These are phyloP conservation scores for Colletotrichum higginsianum DNA, from an alignment of 2,329 filamentous ascomycete genomes.

Conservation along the genomic window DNA sequence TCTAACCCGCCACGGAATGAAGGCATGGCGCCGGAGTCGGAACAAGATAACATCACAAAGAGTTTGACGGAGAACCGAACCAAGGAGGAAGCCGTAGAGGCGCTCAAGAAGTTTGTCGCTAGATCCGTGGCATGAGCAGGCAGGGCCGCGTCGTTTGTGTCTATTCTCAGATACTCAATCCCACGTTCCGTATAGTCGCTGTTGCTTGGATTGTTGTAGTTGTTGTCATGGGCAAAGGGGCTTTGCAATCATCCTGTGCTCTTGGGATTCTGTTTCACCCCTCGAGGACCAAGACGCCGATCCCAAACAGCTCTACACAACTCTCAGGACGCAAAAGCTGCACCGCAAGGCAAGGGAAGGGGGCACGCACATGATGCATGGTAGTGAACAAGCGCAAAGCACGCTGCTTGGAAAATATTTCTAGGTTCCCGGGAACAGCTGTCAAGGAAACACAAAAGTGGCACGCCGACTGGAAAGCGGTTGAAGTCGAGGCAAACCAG, in stretches of 20 bases:
- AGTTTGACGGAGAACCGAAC: conserved; percentile 60
- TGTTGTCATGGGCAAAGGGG: too few relatives aligned
- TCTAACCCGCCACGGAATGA: conserved; percentile 67
- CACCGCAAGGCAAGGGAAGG: too few relatives aligned
- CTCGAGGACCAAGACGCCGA: too few relatives aligned
- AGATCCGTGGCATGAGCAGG: conserved; percentile 7
- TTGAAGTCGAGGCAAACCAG: neutral
- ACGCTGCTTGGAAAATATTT: too few relatives aligned
- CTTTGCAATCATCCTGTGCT: too few relatives aligned
- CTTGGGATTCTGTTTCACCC: too few relatives aligned
- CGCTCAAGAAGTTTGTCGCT: conserved; percentile 49
- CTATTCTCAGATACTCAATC: neutral
- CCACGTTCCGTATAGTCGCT: neutral
- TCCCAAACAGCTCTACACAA: too few relatives aligned
- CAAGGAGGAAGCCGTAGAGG: conserved; percentile 56
- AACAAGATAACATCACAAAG: conserved; percentile 66
- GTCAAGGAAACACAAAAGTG: too few relatives aligned
- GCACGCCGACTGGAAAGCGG: neutral
- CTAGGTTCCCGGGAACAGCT: too few relatives aligned
- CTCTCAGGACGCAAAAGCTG: too few relatives aligned
- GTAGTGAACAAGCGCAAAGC: too few relatives aligned
- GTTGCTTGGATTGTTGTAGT: neutral
- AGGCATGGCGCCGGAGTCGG: conserved; percentile 73
- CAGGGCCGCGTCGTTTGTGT: neutral
- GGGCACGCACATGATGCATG: too few relatives aligned